Conservation (phyloP, 202 grass and related monocot genomes). For the Musa balbisiana region DNA sequence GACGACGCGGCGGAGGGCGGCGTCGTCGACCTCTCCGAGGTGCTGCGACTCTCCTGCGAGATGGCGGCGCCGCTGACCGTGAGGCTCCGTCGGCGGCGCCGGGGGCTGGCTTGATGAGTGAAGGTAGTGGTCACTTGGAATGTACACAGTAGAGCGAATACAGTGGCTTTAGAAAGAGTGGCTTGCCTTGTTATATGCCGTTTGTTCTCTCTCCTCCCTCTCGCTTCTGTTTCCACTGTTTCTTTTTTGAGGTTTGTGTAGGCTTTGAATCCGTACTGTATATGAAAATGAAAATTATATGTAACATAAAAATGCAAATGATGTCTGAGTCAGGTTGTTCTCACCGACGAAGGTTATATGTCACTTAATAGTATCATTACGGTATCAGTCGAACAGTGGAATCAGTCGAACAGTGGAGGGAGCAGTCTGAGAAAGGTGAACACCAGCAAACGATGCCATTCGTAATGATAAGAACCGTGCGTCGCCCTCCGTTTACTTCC, state of each 20-base stretch:
- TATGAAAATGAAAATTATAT: too few species aligned
- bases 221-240: background rate
- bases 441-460: too few species aligned
- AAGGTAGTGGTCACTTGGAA: background rate
- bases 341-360: background rate
- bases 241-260: background rate
- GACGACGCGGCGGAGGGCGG: background rate
- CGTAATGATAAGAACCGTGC: too few species aligned
- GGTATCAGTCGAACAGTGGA: too few species aligned
- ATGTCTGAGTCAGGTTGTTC: background rate
- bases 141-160: background rate
- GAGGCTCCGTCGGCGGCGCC: conserved; percentile 16
- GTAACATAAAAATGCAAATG: background rate
- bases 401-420: too few species aligned
- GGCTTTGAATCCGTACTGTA: background rate
- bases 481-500: too few species aligned
- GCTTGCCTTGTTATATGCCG: background rate
- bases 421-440: too few species aligned
- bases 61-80: conserved; percentile 56
- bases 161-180: background rate
- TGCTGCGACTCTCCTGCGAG: conserved; percentile 81
- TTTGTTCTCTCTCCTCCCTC: background rate
- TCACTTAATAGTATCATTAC: too few species aligned
- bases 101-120: background rate
- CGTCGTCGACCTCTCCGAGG: conserved; percentile 45